Base-by-base conservation (phyloP, 768 basidiomycete genomes). In the Boletus rubroflammeus region DNA sequence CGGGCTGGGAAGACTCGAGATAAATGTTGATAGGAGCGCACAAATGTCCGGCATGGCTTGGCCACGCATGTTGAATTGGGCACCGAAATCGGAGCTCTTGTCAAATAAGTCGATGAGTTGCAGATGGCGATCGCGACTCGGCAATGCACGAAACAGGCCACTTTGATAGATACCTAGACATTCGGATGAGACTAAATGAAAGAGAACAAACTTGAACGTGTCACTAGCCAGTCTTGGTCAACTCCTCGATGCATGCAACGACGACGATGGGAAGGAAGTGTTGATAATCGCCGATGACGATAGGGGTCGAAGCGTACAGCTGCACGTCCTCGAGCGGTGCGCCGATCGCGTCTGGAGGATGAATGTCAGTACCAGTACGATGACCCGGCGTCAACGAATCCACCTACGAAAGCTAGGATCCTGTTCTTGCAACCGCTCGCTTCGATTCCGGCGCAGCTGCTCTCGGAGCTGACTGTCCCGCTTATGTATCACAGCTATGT, bases 1-100 rank as follows among this genome's bases (percentile, higher is more conserved):
- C 0, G 81, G 75, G 45, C 67, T 66, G 1, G 81, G 78, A 7
- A 83, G 70, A 48, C 75, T 71, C 17, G 74, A 73, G 50, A 83
- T 70, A 56, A 76, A 83, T 2, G 74, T 72, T 13, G 76, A 74
- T 25, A 83, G 61, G 34, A 80, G 67, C 0, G 77, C 76, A 60
- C 76, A 75, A 38, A 80, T 66, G 54, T 78, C 74, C 1, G 77
- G 68, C 57, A 74, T 77, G 1, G 68, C 56, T 57, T 77, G 75
- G 6, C 66, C 62, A 2, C 65, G 69, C 58, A 75, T 68, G 53
- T 48, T 58, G 51, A 65, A 62, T 19, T 64, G 28, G 29, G 61
- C 47, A 36, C 64, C 59, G 49, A 66, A 53, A 47, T 63, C 53
- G 10, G 63, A 45, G 31, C 64, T 67, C 19, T 67, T 62, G 55